phyloP scores from a whole-genome alignment of 805 yeast genomes.

The Vanderwaltozyma yarrowii region DNA sequence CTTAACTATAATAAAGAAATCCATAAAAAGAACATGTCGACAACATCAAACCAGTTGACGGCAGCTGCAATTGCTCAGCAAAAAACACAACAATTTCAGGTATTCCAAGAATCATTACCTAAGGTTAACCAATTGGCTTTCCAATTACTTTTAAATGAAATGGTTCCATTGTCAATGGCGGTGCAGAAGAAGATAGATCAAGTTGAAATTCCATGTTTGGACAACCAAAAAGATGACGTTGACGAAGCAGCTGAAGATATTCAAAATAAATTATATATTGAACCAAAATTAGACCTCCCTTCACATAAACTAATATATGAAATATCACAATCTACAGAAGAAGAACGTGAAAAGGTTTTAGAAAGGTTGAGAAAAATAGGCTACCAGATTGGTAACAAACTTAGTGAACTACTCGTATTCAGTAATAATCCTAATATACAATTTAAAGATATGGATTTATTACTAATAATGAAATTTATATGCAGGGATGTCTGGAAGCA shows the following conservation, averaged over 20 bases:
- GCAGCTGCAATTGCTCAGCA: conserved; percentile 16
- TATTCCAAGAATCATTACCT: conserved; percentile 25
- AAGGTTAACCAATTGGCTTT: conserved; percentile 47
- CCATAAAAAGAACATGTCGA: too few species aligned
- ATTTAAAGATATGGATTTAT: conserved; percentile 44
- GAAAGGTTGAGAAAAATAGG: conserved; percentile 64
- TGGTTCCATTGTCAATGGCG: conserved; percentile 61
- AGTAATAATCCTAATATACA: conserved; percentile 40
- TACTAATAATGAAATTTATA: conserved; percentile 83
- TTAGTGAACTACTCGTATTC: conserved; percentile 39
- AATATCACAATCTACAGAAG: conserved; percentile 22
- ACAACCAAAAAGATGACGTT: conserved; percentile 6
- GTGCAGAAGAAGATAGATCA: conserved; percentile 39
- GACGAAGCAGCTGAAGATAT: conserved; percentile 5
- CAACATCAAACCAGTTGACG: neutral
- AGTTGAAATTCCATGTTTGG: conserved; percentile 12
- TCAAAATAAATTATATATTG: conserved; percentile 10
- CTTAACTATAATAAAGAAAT: too few species aligned
- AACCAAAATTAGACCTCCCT: conserved; percentile 13
- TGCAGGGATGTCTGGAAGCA: conserved; percentile 88
- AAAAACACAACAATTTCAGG: conserved; percentile 20
- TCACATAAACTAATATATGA: conserved; percentile 22
- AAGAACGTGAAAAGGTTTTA: conserved; percentile 31
- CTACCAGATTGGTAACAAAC: conserved; percentile 51
- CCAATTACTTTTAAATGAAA: conserved; percentile 61